Conservation (phyloP, 208 protist species). For the Phytomonas sp. region DNA sequence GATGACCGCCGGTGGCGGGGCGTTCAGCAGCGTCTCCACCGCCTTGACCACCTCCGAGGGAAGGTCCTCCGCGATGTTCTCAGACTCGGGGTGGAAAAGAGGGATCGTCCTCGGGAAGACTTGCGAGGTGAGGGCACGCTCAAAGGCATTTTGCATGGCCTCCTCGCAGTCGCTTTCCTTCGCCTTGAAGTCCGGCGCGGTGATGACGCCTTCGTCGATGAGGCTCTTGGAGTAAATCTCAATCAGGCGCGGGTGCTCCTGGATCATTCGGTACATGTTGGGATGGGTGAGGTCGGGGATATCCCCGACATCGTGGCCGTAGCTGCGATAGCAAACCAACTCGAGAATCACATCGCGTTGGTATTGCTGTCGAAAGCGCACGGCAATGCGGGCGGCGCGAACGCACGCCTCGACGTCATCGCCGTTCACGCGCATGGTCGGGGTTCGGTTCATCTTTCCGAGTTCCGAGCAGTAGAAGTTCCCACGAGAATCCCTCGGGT, state of each 20-base stretch:
- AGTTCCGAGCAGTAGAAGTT: slow-evolving; percentile 96
- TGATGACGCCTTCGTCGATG: slow-evolving; percentile 72
- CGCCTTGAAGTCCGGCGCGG: slow-evolving; percentile 36
- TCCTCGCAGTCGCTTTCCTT: slow-evolving; percentile 68
- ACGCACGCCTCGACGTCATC: slow-evolving; percentile 95
- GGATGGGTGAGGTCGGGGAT: slow-evolving; percentile 96
- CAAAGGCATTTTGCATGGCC: slow-evolving; percentile 72
- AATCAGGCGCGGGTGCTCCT: slow-evolving; percentile 76
- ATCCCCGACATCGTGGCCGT: slow-evolving; percentile 97
- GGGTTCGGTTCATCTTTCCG: slow-evolving; percentile 90
- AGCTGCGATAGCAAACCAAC: slow-evolving; percentile 94
- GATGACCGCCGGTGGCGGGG: slow-evolving; percentile 35
- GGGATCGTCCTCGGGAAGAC: slow-evolving; percentile 79
- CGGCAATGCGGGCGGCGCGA: slow-evolving; percentile 78
- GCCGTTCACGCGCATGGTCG: slow-evolving; percentile 97
- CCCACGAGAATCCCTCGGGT: slow-evolving; percentile 86
- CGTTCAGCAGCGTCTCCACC: slow-evolving; percentile 15
- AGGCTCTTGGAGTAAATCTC: slow-evolving; percentile 88
- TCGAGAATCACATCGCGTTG: slow-evolving; percentile 95
- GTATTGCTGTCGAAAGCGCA: slow-evolving; percentile 90
- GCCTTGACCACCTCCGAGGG: slow-evolving; percentile 28
- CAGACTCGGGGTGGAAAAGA: slow-evolving; percentile 63
- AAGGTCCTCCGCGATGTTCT: slow-evolving; percentile 56
- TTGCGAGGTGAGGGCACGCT: slow-evolving; percentile 63
- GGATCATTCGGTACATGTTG: slow-evolving; percentile 91